Conservation (phyloP, 208 protist genomes). For the Angomonas deanei region DNA sequence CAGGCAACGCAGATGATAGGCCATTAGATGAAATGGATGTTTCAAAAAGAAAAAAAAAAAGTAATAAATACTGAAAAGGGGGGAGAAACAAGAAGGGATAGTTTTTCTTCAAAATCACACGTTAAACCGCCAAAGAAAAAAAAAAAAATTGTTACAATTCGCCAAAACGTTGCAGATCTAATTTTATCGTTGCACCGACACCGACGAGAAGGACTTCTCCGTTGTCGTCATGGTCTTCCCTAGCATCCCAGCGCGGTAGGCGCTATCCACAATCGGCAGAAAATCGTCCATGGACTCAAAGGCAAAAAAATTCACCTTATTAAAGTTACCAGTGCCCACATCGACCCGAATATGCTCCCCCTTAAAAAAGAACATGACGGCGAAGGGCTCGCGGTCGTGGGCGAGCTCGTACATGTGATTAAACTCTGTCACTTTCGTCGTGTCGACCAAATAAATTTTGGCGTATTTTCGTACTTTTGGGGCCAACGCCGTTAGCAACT, state of each 20-base stretch:
- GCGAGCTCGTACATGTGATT: conserved; percentile 98
- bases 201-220: conserved; percentile 96
- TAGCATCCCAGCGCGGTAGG: conserved; percentile 94
- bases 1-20: too few relatives aligned
- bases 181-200: conserved; percentile 39
- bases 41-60: neutral
- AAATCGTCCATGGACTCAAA: conserved; percentile 95
- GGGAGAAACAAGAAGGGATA: neutral
- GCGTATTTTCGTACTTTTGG: conserved; percentile 85
- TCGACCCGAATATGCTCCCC: conserved; percentile 99
- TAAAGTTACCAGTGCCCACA: conserved; percentile 98
- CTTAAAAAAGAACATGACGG: conserved; percentile 99
- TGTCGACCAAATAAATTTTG: conserved; percentile 72
- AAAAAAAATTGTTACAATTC: conserved; percentile 1
- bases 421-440: conserved; percentile 94
- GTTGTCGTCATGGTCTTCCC: conserved; percentile 94
- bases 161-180: too few relatives aligned
- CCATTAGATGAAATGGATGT: neutral
- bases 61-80: neutral
- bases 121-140: neutral
- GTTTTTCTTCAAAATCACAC: neutral
- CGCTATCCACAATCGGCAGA: conserved; percentile 96
- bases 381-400: conserved; percentile 95
- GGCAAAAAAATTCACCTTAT: conserved; percentile 99
- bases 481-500: conserved; percentile 45